Base-by-base conservation (phyloP, 2,329 filamentous ascomycete genomes). In the Escovopsis sp. region DNA sequence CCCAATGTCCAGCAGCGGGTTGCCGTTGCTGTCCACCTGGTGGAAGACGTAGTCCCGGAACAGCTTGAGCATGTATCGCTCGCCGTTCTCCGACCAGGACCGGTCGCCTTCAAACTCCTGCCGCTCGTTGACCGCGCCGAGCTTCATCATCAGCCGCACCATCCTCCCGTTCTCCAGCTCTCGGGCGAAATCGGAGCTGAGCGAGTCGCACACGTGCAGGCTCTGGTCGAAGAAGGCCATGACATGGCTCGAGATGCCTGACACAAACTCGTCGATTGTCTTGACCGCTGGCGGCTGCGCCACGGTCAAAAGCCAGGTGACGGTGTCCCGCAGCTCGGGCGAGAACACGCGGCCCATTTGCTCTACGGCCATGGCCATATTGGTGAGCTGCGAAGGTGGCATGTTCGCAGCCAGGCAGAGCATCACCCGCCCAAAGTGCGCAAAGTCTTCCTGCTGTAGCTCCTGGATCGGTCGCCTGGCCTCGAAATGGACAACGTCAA, bases 11-110 rank as follows among this genome's bases (percentile, higher is more conserved):
- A 93, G 66, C 2, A 87, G 79, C 0, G 90, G 81, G 35, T 82
- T 79, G 12, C 85, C 86, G 38, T 84, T 76, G 21, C 73, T 70
- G 53, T 96, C 86, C 11, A 94, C 86, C 50, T 93, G 87, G 55
- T 98, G 90, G 60, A 96, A 98, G 28, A 94, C 84, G 48, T 92
- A 96, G 58, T 98, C 90, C 34, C 90, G 75, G 65, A 96, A 96
- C 8, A 98, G 70, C 59, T 94, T 94, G 43, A 98, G 66, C 52
- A 84, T 81, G 54, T 94, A 96, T 19, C 87, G 75, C 48, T 94
- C 85, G 18, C 88, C 88, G 33, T 82, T 90, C 55, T 96, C 88
- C 4, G 85, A 83, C 88, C 90, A 98, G 33, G 72, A 66, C 0
- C 69, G 63, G 41, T 87, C 80, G 28, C 76, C 75, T 35, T 84